Percentiles rank a stretch among this genome's conserved stretches.
Evolutionary conservation across 2,329 filamentous ascomycete genomes (phyloP).

Genomic region (Aspergillus floridensis): DNA sequence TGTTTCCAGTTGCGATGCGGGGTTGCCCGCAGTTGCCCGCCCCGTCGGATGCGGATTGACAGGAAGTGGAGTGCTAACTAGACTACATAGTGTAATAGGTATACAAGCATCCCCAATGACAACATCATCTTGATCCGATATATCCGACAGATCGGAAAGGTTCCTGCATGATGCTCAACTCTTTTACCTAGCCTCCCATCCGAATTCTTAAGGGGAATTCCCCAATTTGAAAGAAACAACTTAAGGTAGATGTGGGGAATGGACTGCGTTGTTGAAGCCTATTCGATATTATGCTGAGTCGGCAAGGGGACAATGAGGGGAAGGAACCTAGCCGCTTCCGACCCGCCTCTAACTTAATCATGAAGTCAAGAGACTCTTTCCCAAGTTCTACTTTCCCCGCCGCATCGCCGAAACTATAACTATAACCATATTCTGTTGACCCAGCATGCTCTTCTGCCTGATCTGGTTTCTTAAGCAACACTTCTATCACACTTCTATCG

Average conservation of each 20-base stretch:
- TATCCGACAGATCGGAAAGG: background rate
- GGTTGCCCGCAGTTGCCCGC: background rate
- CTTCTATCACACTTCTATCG: too few relatives aligned
- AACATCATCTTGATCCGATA: background rate
- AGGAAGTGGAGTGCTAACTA: too few relatives aligned
- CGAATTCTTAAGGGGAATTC: too few relatives aligned
- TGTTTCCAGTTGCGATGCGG: background rate
- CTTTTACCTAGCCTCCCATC: background rate
- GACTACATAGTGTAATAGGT: too few relatives aligned
- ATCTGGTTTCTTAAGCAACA: too few relatives aligned
- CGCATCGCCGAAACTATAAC: too few relatives aligned
- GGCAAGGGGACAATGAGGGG: slow-evolving; percentile 2
- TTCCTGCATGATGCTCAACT: background rate
- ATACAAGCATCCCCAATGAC: background rate
- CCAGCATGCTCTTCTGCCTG: background rate
- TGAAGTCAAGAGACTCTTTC: too few relatives aligned
- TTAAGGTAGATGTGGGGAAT: background rate
- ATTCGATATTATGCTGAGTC: background rate
- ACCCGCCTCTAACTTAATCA: slow-evolving; percentile 3
- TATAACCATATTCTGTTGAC: background rate
- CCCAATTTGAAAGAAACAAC: too few relatives aligned
- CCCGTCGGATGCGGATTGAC: background rate
- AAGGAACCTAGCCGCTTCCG: slow-evolving; percentile 7
- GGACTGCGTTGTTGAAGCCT: background rate
- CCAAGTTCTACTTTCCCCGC: too few relatives aligned